Evolutionary conservation across 768 basidiomycete genomes (phyloP).

Genomic region (Lentinula guzmanii): DNA sequence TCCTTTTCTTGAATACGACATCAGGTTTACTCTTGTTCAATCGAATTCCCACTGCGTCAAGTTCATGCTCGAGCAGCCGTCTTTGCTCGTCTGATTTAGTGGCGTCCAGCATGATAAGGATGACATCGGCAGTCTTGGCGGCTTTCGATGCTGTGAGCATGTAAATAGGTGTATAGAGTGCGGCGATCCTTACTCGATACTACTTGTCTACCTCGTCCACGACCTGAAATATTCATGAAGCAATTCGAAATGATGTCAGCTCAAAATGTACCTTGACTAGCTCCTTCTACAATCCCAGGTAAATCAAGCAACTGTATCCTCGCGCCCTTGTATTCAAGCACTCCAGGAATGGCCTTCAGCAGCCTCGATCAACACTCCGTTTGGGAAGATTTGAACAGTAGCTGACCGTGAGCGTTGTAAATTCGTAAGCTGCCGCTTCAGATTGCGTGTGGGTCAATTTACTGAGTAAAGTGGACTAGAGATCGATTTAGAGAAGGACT

Average conservation of each 20-base stretch:
- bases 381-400: neutral
- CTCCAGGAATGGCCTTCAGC: constrained; percentile 87
- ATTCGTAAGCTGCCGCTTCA: constrained; percentile 89
- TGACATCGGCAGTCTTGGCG: constrained; percentile 89
- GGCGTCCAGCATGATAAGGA: constrained; percentile 88
- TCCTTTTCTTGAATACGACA: constrained; percentile 90
- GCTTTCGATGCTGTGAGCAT: constrained; percentile 27
- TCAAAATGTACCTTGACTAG: constrained; percentile 54
- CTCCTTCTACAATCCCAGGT: constrained; percentile 93
- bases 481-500: neutral
- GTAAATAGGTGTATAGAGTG: constrained; percentile 4
- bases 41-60: constrained; percentile 95
- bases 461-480: constrained; percentile 81
- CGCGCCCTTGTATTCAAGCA: constrained; percentile 89
- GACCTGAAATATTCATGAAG: constrained; percentile 31
- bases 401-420: constrained; percentile 81
- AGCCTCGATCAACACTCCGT: constrained; percentile 1
- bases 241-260: neutral
- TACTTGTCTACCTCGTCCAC: constrained; percentile 93
- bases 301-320: constrained; percentile 93
- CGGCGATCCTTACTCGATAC: constrained; percentile 60
- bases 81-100: constrained; percentile 93
- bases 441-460: constrained; percentile 91
- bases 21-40: constrained; percentile 89
- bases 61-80: constrained; percentile 80